Evolutionary conservation across 768 basidiomycete species (phyloP).

Genomic region (Tulasnella sp.): DNA sequence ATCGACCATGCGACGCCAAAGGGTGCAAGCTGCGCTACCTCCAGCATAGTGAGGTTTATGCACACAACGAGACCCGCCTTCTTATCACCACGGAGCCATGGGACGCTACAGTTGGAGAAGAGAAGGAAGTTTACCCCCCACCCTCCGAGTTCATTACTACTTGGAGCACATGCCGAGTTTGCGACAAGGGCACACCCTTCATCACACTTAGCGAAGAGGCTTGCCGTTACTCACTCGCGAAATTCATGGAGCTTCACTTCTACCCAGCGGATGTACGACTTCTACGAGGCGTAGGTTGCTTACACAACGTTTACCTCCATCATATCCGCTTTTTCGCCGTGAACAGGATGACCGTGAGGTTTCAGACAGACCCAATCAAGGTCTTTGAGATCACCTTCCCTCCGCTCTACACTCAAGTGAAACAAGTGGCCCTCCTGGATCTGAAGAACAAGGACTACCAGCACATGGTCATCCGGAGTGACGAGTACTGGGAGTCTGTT

Average conservation of each 20-base stretch:
- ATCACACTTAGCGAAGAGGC: slow-evolving; percentile 86
- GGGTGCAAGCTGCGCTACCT: slow-evolving; percentile 71
- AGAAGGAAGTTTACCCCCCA: slow-evolving; percentile 27
- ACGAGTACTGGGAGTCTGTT: slow-evolving; percentile 35
- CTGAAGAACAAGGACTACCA: slow-evolving; percentile 90
- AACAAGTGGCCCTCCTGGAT: slow-evolving; percentile 75
- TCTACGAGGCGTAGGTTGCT: slow-evolving; percentile 79
- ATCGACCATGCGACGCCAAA: slow-evolving; percentile 69
- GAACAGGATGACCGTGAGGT: slow-evolving; percentile 75
- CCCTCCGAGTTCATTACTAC: slow-evolving; percentile 74
- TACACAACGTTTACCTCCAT: slow-evolving; percentile 88
- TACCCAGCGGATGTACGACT: slow-evolving; percentile 80
- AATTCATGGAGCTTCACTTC: slow-evolving; percentile 92
- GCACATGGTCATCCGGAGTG: slow-evolving; percentile 57
- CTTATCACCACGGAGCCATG: slow-evolving; percentile 82
- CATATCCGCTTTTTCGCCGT: slow-evolving; percentile 85
- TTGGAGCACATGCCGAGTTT: slow-evolving; percentile 79
- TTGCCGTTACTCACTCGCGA: slow-evolving; percentile 87
- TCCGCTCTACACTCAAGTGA: slow-evolving; percentile 72
- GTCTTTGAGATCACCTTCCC: slow-evolving; percentile 85
- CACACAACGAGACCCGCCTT: slow-evolving; percentile 76
- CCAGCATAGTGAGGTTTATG: slow-evolving; percentile 80
- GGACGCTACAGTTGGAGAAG: slow-evolving; percentile 58
- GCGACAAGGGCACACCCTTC: slow-evolving; percentile 71
- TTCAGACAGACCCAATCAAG: slow-evolving; percentile 72